Conservation (phyloP, 345 rosid genomes). For the Populus ilicifolia region DNA sequence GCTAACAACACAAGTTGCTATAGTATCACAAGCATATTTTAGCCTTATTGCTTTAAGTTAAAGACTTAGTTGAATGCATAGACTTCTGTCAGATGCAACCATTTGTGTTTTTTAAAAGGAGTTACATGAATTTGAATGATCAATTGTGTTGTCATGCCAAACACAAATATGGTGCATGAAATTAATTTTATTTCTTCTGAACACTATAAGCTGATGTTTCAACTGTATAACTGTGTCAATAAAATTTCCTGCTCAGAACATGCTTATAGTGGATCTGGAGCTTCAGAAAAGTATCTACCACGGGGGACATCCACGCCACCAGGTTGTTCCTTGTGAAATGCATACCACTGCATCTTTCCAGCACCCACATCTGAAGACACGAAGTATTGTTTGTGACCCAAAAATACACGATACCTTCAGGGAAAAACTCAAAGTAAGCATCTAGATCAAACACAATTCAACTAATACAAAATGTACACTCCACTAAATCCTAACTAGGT, state of each 20-base stretch:
- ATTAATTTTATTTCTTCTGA: neutral
- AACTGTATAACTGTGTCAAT: neutral
- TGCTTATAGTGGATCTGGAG: neutral
- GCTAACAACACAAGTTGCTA: neutral
- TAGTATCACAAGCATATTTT: neutral
- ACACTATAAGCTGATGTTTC: neutral
- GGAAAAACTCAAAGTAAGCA: constrained; percentile 15
- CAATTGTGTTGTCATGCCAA: neutral
- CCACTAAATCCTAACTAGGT: neutral
- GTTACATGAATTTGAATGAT: neutral
- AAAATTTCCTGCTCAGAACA: neutral
- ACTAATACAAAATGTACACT: neutral
- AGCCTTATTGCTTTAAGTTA: neutral
- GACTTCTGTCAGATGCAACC: neutral
- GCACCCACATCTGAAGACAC: constrained; percentile 96
- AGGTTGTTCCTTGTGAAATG: constrained; percentile 73
- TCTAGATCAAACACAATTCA: neutral
- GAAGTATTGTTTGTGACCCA: constrained; percentile 95
- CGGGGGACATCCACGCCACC: constrained; percentile 66
- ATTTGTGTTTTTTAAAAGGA: neutral
- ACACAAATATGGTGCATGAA: neutral
- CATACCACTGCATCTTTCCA: constrained; percentile 99
- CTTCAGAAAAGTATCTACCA: constrained; percentile 38
- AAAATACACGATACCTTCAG: constrained; percentile 76
- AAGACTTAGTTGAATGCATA: neutral